phyloP scores from a whole-genome alignment of 1,284 basidiomycete genomes.

The Golubevia pallescens region DNA sequence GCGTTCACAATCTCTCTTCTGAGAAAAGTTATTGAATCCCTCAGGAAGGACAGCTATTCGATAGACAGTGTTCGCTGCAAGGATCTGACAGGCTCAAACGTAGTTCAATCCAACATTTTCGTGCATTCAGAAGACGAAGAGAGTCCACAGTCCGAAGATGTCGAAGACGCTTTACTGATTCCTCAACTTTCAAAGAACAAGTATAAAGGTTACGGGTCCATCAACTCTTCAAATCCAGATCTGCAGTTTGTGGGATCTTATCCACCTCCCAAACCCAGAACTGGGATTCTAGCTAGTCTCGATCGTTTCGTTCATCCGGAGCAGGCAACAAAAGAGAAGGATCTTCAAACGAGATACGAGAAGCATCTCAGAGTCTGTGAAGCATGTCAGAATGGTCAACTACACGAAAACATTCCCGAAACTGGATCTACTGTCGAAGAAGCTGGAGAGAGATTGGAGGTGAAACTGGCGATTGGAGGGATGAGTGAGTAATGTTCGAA shows the following conservation, averaged over 20 bases:
- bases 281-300: neutral
- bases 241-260: neutral
- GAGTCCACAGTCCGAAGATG: neutral
- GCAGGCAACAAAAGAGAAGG: neutral
- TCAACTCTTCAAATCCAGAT: neutral
- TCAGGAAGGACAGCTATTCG: neutral
- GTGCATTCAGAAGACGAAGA: neutral
- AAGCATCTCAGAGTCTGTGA: neutral
- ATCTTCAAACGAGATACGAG: neutral
- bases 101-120: neutral
- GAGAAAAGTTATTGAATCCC: neutral
- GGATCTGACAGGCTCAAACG: neutral
- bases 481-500: neutral
- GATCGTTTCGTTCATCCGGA: neutral
- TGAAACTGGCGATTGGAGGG: neutral
- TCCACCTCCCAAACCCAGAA: neutral
- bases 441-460: neutral
- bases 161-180: neutral
- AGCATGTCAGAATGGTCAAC: neutral
- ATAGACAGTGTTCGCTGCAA: neutral
- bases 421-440: neutral
- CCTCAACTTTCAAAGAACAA: neutral
- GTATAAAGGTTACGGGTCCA: neutral
- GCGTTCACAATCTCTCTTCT: neutral
- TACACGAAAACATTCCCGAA: neutral